A percentile compares a stretch with the other conserved stretches of the same genome.
Evolutionary conservation across 2,329 filamentous ascomycete species (phyloP).

Genomic region (Fusarium metavorans): DNA sequence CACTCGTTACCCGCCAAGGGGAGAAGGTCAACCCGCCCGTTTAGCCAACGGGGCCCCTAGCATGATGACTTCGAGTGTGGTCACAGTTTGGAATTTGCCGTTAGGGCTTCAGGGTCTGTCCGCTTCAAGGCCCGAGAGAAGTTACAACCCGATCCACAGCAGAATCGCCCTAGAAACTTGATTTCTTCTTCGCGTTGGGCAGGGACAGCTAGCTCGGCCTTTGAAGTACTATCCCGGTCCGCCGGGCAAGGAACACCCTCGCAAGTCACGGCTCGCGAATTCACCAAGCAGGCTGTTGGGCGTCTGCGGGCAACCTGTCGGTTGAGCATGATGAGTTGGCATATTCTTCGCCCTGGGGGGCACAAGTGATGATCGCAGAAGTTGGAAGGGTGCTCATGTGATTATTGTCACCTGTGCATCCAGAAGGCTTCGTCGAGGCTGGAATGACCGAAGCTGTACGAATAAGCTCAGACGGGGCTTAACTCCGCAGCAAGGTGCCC

Average conservation of each 20-base stretch:
- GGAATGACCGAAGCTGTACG: neutral
- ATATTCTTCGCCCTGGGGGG: constrained; percentile 1
- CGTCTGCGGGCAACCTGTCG: constrained; percentile 12
- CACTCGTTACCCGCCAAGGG: constrained; percentile 3
- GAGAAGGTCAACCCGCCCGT: neutral
- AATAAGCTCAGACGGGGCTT: constrained; percentile 3
- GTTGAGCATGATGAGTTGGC: constrained; percentile 35
- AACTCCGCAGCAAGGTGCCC: constrained; percentile 9
- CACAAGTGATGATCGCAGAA: constrained; percentile 16
- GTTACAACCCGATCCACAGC: constrained; percentile 17
- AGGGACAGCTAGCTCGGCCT: constrained; percentile 27
- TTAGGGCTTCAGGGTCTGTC: neutral
- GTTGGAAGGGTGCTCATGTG: constrained; percentile 25
- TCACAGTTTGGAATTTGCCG: constrained; percentile 7
- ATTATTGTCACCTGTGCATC: constrained; percentile 17
- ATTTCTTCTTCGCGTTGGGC: constrained; percentile 35
- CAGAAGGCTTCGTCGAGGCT: neutral
- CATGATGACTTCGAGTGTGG: constrained; percentile 3
- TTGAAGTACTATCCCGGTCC: constrained; percentile 35
- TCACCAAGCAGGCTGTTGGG: constrained; percentile 9
- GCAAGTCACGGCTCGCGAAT: constrained; percentile 17
- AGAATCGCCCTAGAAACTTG: constrained; percentile 36
- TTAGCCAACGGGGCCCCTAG: neutral
- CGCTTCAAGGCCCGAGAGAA: constrained; percentile 15
- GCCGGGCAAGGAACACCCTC: constrained; percentile 26